Evolutionary conservation across 352 stramenopile species (phyloP).

Genomic region (Globisporangium emineosum): DNA sequence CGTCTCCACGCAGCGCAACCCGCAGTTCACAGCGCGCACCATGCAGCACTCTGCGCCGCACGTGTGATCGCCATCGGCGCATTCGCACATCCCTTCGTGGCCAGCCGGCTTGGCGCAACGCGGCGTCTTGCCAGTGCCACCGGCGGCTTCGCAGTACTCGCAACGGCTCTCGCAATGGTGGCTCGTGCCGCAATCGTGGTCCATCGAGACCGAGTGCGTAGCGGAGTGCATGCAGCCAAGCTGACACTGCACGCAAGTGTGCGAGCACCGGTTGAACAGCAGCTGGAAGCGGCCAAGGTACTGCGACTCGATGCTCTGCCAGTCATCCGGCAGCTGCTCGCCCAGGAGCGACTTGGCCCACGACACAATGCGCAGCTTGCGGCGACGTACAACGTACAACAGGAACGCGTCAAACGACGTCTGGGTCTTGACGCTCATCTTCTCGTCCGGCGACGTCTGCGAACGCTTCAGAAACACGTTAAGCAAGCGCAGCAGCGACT

Average conservation of each 20-base stretch:
- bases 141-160: conserved; percentile 41
- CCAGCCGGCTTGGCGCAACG: conserved; percentile 50
- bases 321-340: conserved; percentile 39
- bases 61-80: conserved; percentile 56
- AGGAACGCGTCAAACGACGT: conserved; percentile 57
- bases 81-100: conserved; percentile 69
- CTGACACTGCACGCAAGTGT: conserved; percentile 44
- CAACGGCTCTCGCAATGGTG: conserved; percentile 48
- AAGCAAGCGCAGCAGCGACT: conserved; percentile 29
- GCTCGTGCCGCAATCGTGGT: conserved; percentile 50
- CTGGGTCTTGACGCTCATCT: conserved; percentile 25
- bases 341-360: conserved; percentile 45
- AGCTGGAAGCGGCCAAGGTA: conserved; percentile 41
- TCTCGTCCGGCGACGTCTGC: conserved; percentile 10
- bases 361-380: conserved; percentile 37
- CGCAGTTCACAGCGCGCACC: conserved; percentile 47
- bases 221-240: conserved; percentile 66
- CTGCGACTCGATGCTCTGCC: conserved; percentile 46
- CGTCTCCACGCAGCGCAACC: conserved; percentile 39
- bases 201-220: conserved; percentile 22
- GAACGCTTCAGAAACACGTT: conserved; percentile 26
- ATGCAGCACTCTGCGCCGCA: conserved; percentile 47
- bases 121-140: conserved; percentile 25
- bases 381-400: conserved; percentile 52
- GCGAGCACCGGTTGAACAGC: conserved; percentile 55